Conservation (phyloP, 352 stramenopile species). For the Nothophytophthora sp. region DNA sequence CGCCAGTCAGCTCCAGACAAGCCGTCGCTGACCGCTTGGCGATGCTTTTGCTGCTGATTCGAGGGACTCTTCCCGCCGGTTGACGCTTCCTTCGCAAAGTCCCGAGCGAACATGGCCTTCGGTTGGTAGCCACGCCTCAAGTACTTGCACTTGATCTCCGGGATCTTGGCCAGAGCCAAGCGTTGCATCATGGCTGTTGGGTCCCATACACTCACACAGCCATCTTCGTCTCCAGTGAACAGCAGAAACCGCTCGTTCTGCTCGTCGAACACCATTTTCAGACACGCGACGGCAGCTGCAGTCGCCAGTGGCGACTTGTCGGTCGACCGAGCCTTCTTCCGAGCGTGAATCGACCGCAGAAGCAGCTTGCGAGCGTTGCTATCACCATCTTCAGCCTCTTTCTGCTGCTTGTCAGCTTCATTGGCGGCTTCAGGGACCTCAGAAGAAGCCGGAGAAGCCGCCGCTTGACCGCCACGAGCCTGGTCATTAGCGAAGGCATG, state of each 20-base stretch:
- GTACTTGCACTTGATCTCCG: constrained; percentile 63
- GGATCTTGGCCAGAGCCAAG: constrained; percentile 54
- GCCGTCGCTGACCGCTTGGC: constrained; percentile 16
- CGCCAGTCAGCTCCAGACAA: constrained; percentile 26
- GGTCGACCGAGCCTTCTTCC: constrained; percentile 28
- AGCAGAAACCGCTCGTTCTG: constrained; percentile 42
- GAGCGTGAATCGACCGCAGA: constrained; percentile 9
- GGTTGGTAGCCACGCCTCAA: constrained; percentile 63
- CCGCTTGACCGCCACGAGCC: too few relatives aligned
- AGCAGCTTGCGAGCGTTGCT: constrained; percentile 36
- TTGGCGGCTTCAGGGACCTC: too few relatives aligned
- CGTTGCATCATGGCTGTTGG: constrained; percentile 49
- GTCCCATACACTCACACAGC: constrained; percentile 52
- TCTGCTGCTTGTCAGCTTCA: constrained; percentile 7
- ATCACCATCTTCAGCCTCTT: constrained; percentile 6
- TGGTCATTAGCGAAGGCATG: constrained; percentile 63
- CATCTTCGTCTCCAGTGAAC: constrained; percentile 60
- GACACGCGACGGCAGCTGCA: constrained; percentile 36
- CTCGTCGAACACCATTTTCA: constrained; percentile 64
- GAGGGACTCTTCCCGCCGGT: constrained; percentile 1
- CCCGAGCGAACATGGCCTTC: constrained; percentile 56
- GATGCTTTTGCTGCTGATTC: constrained; percentile 21
- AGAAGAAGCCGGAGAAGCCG: too few relatives aligned
- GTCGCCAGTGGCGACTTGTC: constrained; percentile 9
- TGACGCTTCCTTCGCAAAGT: constrained; percentile 46